Evolutionary conservation across 2,329 filamentous ascomycete species (phyloP).

Genomic region (Fusarium sterilihyphosum): DNA sequence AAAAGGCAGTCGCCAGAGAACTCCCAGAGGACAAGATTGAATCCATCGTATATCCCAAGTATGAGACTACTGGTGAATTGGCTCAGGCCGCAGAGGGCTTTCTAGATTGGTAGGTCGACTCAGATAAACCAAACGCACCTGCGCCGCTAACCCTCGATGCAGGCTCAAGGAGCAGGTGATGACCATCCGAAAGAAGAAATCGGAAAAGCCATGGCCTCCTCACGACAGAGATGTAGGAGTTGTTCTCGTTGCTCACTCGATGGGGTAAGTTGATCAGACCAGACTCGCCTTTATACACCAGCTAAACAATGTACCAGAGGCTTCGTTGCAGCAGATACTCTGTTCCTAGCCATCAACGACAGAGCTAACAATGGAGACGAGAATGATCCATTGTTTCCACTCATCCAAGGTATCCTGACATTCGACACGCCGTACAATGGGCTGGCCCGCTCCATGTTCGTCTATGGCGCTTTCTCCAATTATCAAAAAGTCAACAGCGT

Average conservation of each 20-base stretch:
- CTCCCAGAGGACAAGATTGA: constrained; percentile 69
- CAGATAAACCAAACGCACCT: not conserved
- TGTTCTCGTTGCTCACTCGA: constrained; percentile 84
- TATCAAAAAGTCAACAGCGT: constrained; percentile 66
- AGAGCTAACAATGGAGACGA: constrained; percentile 54
- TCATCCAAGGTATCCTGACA: constrained; percentile 81
- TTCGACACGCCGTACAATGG: constrained; percentile 89
- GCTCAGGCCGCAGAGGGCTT: constrained; percentile 57
- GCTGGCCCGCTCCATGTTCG: constrained; percentile 67
- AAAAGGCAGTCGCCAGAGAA: constrained; percentile 65
- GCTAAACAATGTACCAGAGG: constrained; percentile 59
- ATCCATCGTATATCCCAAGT: constrained; percentile 74
- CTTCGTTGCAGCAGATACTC: constrained; percentile 83
- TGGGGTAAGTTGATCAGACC: constrained; percentile 61
- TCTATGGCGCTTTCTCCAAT: constrained; percentile 68
- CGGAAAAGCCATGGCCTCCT: constrained; percentile 78
- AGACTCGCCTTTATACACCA: too few relatives aligned
- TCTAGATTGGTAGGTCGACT: constrained; percentile 54
- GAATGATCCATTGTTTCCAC: constrained; percentile 73
- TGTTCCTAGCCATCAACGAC: constrained; percentile 78
- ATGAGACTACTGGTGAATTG: constrained; percentile 77
- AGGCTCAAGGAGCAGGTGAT: constrained; percentile 86
- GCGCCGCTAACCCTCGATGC: not conserved
- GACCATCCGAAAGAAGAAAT: constrained; percentile 75
- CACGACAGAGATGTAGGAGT: constrained; percentile 83